These are phyloP conservation scores for Cymbopogon flexuosus DNA, from an alignment of 202 grass and related monocot species.

Conservation along the genomic window DNA sequence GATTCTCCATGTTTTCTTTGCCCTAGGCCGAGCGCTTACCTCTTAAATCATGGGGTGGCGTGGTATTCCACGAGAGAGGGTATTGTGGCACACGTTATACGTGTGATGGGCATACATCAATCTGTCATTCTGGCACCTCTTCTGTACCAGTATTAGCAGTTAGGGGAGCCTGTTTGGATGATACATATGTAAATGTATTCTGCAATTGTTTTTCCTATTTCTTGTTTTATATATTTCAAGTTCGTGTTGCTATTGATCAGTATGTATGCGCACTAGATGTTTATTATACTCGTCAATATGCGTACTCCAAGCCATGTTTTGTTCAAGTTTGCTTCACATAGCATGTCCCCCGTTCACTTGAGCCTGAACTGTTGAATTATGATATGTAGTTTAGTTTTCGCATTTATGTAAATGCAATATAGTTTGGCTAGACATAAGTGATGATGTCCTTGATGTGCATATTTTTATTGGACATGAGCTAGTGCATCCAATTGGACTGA, in stretches of 20 bases:
- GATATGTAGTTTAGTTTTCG: neutral
- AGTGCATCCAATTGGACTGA: neutral
- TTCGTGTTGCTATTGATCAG: neutral
- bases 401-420: neutral
- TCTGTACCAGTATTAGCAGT: constrained; percentile 33
- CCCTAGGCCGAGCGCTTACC: constrained; percentile 82
- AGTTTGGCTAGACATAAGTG: neutral
- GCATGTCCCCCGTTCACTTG: neutral
- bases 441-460: neutral
- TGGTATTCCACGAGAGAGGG: constrained; percentile 91
- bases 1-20: constrained; percentile 12
- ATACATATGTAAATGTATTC: constrained; percentile 20
- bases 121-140: constrained; percentile 31
- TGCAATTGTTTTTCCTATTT: neutral
- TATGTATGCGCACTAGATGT: neutral
- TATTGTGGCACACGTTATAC: constrained; percentile 64
- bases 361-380: neutral
- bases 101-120: constrained; percentile 80
- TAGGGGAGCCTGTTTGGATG: constrained; percentile 29
- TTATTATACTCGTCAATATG: neutral
- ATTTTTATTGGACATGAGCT: neutral
- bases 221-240: neutral
- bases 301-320: neutral
- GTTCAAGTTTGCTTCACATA: neutral
- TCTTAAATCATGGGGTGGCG: constrained; percentile 59